Evolutionary conservation across 2,329 filamentous ascomycete species (phyloP), one percentile per base, ranked within the genome.

Genomic region (Fusarium robinianum): DNA sequence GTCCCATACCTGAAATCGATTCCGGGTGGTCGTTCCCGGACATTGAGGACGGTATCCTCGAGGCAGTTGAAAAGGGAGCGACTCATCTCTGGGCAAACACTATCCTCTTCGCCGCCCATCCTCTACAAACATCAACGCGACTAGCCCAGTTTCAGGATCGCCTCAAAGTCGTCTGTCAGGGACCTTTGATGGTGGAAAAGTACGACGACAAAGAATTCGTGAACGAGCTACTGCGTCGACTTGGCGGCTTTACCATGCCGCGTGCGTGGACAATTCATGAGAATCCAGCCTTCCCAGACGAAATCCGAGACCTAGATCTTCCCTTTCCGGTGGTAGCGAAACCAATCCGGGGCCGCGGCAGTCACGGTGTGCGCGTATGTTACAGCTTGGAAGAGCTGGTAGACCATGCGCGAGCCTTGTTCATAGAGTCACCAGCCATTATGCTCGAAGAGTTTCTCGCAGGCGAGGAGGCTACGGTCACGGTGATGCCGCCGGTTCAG

Each of bases 71-170:
- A 3, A 57, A 58, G 24, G 72, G 72, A 0, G 69, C 71, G 0
- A 77, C 70, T 2, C 68, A 73, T 49, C 57, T 78, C 3, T 78
- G 74, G 73, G 72, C 73, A 2, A 78, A 78, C 49, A 78, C 75
- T 0, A 71, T 78, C 26, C 56, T 78, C 1, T 78, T 78, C 51
- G 64, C 67, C 1, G 64, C 66, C 0, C 75, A 78, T 55, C 74
- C 75, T 2, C 61, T 78, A 0, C 75, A 79, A 43, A 65, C 48
- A 0, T 76, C 73, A 0, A 12, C 53, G 2, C 48, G 40, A 3
- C 53, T 77, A 6, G 51, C 57, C 2, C 30, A 53, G 6, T 57
- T 64, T 27, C 57, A 64, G 6, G 53, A 66, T 6, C 26, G 48
- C 0, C 16, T 78, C 0, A 61, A 53, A 5, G 57, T 78, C 0